Evolutionary conservation across 2,329 filamentous ascomycete species (phyloP), one percentile per base, ranked within the genome.

Genomic region (Cladosporium velox): DNA sequence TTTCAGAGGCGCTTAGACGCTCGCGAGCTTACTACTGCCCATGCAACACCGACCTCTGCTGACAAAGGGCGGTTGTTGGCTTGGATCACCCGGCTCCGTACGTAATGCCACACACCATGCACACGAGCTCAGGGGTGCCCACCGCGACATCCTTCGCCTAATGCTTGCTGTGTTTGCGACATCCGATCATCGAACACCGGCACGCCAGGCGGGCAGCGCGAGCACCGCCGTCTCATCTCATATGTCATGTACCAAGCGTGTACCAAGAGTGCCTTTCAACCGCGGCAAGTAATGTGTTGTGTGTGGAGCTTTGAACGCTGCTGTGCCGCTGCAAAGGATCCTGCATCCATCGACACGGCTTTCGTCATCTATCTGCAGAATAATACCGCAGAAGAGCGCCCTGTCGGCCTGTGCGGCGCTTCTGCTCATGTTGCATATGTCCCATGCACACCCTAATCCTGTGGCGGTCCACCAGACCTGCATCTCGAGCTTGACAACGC

Each of bases 331-430:
- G 59, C 51, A 34, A 38, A 64, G 61, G 61, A 64, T 24, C 35
- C 41, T 38, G 51, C 51, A 64, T 55, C 61, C 61, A 64, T 35
- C 26, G 15, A 47, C 35, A 57, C 61, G 61, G 61, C 30, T 44
- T 35, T 55, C 18, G 28, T 57, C 61, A 44, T 62, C 34, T 24
- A 47, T 26, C 34, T 57, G 61, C 30, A 55, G 44, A 35, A 64
- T 64, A 57, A 64, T 55, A 64, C 61, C 61, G 61, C 61, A 64
- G 34, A 26, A 24, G 30, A 63, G 38, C 49, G 60, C 60, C 49
- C 47, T 38, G 58, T 32, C 28, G 60, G 61, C 61, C 61, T 64
- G 61, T 64, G 61, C 60, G 60, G 60, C 47, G 59, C 59, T 62
- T 62, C 44, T 47, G 15, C 38, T 24, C 30, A 35, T 35, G 61